phyloP scores from a whole-genome alignment of 2,329 filamentous ascomycete genomes.

The Arthrocladium fulminans region DNA sequence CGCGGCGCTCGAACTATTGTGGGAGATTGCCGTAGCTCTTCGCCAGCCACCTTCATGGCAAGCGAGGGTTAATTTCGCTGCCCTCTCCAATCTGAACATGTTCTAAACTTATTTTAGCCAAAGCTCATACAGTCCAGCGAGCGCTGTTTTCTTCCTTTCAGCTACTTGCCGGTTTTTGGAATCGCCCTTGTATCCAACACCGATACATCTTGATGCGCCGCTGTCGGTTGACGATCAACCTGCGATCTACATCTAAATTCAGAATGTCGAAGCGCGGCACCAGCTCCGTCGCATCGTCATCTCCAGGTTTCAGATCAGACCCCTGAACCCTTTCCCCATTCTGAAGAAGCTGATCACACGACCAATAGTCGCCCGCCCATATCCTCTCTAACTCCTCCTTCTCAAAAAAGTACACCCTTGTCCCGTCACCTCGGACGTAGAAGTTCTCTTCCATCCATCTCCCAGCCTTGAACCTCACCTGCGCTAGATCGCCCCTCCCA shows the following conservation, averaged over 20 bases:
- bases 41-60: too few species aligned
- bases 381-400: slow-evolving; percentile 69
- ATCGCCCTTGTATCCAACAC: slow-evolving; percentile 60
- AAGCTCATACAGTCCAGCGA: too few species aligned
- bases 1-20: too few species aligned
- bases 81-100: not conserved
- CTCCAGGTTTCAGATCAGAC: slow-evolving; percentile 13
- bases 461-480: slow-evolving; percentile 94
- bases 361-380: slow-evolving; percentile 54
- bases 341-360: slow-evolving; percentile 7
- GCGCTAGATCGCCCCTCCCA: slow-evolving; percentile 85
- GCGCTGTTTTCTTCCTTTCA: not conserved
- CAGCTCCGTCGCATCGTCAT: slow-evolving; percentile 13
- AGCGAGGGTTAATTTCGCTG: not conserved
- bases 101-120: not conserved
- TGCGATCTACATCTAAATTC: slow-evolving; percentile 73
- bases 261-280: slow-evolving; percentile 56
- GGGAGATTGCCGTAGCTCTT: too few species aligned
- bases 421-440: slow-evolving; percentile 91
- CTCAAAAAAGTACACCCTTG: slow-evolving; percentile 95
- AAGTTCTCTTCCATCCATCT: slow-evolving; percentile 94
- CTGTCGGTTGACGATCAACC: slow-evolving; percentile 85
- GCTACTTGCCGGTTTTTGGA: slow-evolving; percentile 26
- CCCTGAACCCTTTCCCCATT: slow-evolving; percentile 12
- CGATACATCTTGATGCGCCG: slow-evolving; percentile 95